Conservation (phyloP, 2,329 filamentous ascomycete species). For the Diaporthe sp. region DNA sequence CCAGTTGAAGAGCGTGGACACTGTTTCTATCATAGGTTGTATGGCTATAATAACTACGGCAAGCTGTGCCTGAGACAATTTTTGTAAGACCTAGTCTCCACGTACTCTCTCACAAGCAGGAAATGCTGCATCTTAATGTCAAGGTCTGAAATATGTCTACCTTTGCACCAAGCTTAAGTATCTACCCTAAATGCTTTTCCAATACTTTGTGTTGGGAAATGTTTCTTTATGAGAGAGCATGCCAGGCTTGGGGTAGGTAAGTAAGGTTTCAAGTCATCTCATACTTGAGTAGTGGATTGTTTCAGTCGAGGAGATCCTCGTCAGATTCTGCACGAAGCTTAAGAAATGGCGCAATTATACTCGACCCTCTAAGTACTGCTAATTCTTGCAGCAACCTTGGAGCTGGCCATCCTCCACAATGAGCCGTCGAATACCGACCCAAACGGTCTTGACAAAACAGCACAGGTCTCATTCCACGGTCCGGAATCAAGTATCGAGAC, state of each 20-base stretch:
- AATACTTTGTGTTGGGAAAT: not conserved
- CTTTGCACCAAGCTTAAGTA: not conserved
- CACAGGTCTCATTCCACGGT: not conserved
- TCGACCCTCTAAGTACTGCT: not conserved
- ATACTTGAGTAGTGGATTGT: not conserved
- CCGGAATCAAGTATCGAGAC: not conserved
- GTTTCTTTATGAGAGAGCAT: not conserved
- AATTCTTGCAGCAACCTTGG: not conserved
- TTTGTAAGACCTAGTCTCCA: too few relatives aligned
- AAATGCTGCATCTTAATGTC: too few relatives aligned
- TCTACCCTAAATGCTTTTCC: not conserved
- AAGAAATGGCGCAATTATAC: not conserved
- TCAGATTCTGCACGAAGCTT: not conserved
- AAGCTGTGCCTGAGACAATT: too few relatives aligned
- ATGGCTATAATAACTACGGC: too few relatives aligned
- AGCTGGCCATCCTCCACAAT: too few relatives aligned
- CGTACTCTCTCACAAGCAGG: too few relatives aligned
- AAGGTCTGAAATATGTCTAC: too few relatives aligned
- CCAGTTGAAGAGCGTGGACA: too few relatives aligned
- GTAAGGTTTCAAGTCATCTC: not conserved
- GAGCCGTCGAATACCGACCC: too few relatives aligned
- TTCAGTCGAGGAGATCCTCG: not conserved
- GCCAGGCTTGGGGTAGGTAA: not conserved
- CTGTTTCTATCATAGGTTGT: too few relatives aligned
- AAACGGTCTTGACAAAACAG: not conserved